Base-by-base conservation (phyloP, 192 early-diverging fungal species). In the Gamsiella multidivaricata region DNA sequence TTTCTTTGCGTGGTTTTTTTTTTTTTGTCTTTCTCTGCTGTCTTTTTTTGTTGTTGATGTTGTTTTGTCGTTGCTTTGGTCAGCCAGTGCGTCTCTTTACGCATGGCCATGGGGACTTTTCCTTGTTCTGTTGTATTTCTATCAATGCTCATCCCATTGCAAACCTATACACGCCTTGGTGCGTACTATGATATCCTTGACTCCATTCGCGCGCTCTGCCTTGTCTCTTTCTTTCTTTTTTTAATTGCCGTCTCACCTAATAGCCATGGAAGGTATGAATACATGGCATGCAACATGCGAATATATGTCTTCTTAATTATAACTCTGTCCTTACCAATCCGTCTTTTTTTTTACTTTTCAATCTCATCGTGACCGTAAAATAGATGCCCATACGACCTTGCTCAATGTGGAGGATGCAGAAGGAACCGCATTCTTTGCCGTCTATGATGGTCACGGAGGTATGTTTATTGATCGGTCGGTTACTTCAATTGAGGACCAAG, bases 381-480 rank as follows among this genome's bases (percentile, higher is more conserved):
- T 96, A 85, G 97, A 99, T 84, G 95, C 95, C 20, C 97, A 99
- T 85, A 91, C 95, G 20, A 93, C 95, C 46, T 50, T 95, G 46
- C 85, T 96, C 32, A 89, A 88, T 56, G 54, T 97, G 9, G 82
- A 84, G 28, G 88, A 85, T 23, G 85, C 86, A 42, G 84, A 89
- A 39, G 81, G 81, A 53, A 81, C 83, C 18, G 92, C 92, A 25
- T 97, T 97, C 81, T 99, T 97, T 88, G 94, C 90, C n/a, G 96
- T 99, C 18, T 99, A 91, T 81, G 97, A 99, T 79, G 97, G 97
- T 5, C 97, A 99, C 72, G 97, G 95, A 75, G 92, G 93, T 75
- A 88, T 84, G 65, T 67, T 25, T 18, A 23, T 20, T 25, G 50
- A 25, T 52, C 31, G 18, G 37, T 23, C 6, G 15, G 39, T 8